These are phyloP conservation scores for Argentina anserina DNA, from an alignment of 306 rosid species.

Conservation along the genomic window DNA sequence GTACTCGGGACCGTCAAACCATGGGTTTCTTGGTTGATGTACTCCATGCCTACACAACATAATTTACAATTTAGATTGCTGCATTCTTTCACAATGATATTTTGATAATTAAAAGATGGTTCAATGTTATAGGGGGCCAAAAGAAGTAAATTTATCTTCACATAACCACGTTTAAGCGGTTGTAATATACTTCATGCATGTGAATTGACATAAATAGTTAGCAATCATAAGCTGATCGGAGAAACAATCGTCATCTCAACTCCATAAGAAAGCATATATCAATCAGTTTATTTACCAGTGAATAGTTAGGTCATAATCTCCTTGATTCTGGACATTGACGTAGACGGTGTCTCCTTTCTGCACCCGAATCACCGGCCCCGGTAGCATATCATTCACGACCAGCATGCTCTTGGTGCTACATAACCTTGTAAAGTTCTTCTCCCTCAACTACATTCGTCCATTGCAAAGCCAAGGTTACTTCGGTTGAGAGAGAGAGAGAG, in stretches of 20 bases:
- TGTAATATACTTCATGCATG: too few species aligned
- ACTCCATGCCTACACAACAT: conserved; percentile 32
- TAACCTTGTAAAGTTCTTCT: conserved; percentile 16
- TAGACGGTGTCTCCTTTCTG: conserved; percentile 20
- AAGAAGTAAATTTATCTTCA: too few species aligned
- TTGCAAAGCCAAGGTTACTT: not conserved
- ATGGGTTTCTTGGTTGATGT: conserved; percentile 38
- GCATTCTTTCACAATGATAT: too few species aligned
- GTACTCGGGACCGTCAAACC: conserved; percentile 39
- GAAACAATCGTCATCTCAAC: not conserved
- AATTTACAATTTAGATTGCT: too few species aligned
- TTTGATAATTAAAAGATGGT: too few species aligned
- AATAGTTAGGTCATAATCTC: conserved; percentile 7
- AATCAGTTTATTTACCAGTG: conserved; percentile 5
- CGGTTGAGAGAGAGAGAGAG: not conserved
- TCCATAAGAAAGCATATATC: not conserved
- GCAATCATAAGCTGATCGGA: too few species aligned
- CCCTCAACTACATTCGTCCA: not conserved
- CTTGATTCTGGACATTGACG: conserved; percentile 16
- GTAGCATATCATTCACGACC: conserved; percentile 14
- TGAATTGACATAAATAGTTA: too few species aligned
- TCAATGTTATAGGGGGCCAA: not conserved
- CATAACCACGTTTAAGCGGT: too few species aligned
- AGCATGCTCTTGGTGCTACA: conserved; percentile 24
- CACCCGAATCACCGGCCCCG: conserved; percentile 17